Conservation (phyloP, 495 filamentous ascomycete genomes). For the Penicillium mononematosum region DNA sequence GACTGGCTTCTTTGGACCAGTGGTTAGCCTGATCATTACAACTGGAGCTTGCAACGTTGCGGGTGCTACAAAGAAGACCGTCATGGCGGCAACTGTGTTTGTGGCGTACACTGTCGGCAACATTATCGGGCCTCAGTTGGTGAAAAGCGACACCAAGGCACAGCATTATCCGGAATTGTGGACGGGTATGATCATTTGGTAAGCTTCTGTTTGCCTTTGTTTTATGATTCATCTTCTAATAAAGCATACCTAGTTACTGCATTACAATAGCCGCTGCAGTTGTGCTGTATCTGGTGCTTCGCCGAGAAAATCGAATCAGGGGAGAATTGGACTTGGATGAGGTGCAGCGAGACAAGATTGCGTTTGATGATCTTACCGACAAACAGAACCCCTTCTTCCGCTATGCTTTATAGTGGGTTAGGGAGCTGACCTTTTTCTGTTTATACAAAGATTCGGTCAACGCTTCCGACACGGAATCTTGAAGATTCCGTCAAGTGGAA, state of each 20-base stretch:
- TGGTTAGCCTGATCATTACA: conserved; percentile 63
- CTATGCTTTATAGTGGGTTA: conserved; percentile 56
- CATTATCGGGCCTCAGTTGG: conserved; percentile 70
- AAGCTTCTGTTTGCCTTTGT: conserved; percentile 19
- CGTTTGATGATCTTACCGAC: conserved; percentile 73
- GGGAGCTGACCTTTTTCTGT: too few species aligned
- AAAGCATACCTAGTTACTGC: conserved; percentile 52
- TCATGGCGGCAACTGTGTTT: conserved; percentile 70
- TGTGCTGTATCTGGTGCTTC: conserved; percentile 56
- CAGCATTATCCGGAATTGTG: conserved; percentile 70
- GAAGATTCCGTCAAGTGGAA: too few species aligned
- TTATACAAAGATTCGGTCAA: too few species aligned
- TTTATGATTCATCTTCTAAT: conserved; percentile 8
- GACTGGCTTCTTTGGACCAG: conserved; percentile 68
- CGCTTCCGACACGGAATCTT: too few species aligned
- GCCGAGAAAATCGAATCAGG: conserved; percentile 55
- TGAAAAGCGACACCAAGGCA: conserved; percentile 57
- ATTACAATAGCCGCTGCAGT: conserved; percentile 60
- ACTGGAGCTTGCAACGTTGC: conserved; percentile 71
- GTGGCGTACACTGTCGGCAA: conserved; percentile 73
- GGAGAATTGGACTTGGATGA: conserved; percentile 53
- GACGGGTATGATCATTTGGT: conserved; percentile 71
- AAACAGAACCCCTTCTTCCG: conserved; percentile 72
- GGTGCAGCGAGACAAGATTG: conserved; percentile 58
- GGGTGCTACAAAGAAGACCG: conserved; percentile 74